Evolutionary conservation across 495 filamentous ascomycete species (phyloP), one percentile per base, ranked within the genome.

Genomic region (Hamigera avellanea): DNA sequence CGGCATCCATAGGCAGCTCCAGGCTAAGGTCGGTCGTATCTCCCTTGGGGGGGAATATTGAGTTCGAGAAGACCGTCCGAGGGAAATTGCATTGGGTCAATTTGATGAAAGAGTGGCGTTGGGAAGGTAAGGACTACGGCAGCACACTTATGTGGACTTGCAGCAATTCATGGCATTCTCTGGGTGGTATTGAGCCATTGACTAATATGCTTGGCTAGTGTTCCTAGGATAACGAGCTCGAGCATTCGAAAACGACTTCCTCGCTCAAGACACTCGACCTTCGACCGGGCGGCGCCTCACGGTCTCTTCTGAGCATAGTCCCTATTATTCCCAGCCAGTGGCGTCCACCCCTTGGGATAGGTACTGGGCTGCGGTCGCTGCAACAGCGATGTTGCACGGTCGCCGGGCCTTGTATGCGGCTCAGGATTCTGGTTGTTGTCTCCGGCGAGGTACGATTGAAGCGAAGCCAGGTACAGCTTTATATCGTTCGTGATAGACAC

Each of bases 81-180:
- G 81, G 83, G 9, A 59, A 63, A 25, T 59, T 80, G 43, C 82
- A 87, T 54, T 87, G 82, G 82, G 67, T 80, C 9, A 77, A 79
- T 37, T 78, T 87, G 31, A 87, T 87, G 82, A 73, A 74, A 41
- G 81, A 85, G 40, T 83, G 76, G 75, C 62, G 69, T 12, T 87
- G 82, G 82, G 82, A 86, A 70, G 75, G 80, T 83, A 61, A 58
- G 67, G n/a, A n/a, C n/a, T n/a, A n/a, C n/a, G n/a, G n/a, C n/a
- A n/a, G n/a, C n/a, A n/a, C n/a, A n/a, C n/a, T n/a, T n/a, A n/a
- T n/a, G n/a, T n/a, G n/a, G n/a, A n/a, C n/a, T n/a, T n/a, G n/a
- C n/a, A n/a, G n/a, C n/a, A n/a, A n/a, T n/a, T n/a, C n/a, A n/a
- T n/a, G n/a, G n/a, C n/a, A n/a, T n/a, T n/a, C n/a, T n/a, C n/a